These are phyloP conservation scores for Pisolithus sp. DNA, from an alignment of 768 basidiomycete species.

Conservation along the genomic window DNA sequence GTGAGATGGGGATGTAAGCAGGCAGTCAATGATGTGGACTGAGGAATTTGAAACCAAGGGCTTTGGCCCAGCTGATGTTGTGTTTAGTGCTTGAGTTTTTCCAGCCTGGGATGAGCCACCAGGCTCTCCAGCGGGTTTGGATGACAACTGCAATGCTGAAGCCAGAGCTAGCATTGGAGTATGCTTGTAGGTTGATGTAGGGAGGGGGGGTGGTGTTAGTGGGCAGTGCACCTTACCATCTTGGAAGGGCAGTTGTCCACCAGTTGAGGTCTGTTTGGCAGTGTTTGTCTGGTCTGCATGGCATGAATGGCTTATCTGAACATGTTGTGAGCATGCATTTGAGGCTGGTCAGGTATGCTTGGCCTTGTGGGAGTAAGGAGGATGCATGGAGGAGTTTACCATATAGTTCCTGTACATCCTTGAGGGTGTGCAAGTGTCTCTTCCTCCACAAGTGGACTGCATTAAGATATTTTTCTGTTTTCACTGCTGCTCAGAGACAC, in stretches of 20 bases:
- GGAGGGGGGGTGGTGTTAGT: constrained; percentile 6
- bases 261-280: too few relatives aligned
- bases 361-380: too few relatives aligned
- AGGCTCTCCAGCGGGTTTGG: constrained; percentile 17
- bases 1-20: neutral
- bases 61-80: constrained; percentile 8
- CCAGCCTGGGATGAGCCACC: constrained; percentile 9
- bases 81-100: neutral
- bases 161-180: too few relatives aligned
- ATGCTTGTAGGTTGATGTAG: constrained; percentile 1
- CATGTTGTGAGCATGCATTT: too few relatives aligned
- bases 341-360: too few relatives aligned
- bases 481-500: constrained; percentile 20
- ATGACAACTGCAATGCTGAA: constrained; percentile 13
- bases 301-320: too few relatives aligned
- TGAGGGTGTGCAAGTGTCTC: too few relatives aligned
- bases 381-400: too few relatives aligned
- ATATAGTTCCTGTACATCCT: too few relatives aligned
- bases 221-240: too few relatives aligned
- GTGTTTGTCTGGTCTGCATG: too few relatives aligned
- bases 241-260: neutral
- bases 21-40: neutral
- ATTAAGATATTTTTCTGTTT: constrained; percentile 22
- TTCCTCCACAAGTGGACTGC: too few relatives aligned
- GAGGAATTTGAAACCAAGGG: constrained; percentile 13